Base-by-base conservation (phyloP, 352 stramenopile species). In the Globisporangium ultimum region DNA sequence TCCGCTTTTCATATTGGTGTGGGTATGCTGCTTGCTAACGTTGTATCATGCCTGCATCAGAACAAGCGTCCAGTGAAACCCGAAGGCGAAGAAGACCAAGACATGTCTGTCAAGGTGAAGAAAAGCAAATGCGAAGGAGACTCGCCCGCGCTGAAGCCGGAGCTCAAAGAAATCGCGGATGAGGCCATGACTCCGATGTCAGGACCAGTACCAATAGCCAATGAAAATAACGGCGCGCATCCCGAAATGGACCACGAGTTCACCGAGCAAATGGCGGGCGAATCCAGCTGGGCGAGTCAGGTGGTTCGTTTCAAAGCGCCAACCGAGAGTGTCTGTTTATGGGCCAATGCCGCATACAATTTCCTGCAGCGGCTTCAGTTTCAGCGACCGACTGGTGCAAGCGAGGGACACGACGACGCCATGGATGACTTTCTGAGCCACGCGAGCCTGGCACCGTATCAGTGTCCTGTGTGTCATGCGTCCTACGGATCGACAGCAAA, bases 271-370 rank as follows among this genome's bases (percentile, higher is more conserved):
- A 70, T 65, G 32, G 61, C 54, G 51, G 64, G 56, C 28, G 63
- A 51, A 28, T 66, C 62, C 41, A 56, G 58, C 24, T 78, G 70
- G 70, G 70, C 60, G 22, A 55, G 38, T 4, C 60, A 75, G 50
- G 54, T 53, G 10, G 66, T 63, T 53, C 76, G 74, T 2, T 91
- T 91, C 64, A 72, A 74, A 21, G 67, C 66, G 28, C 78, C 78
- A 10, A 88, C 65, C 17, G 70, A 73, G 18, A 60, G 68, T 3
- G 45, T 89, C 1, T 88, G 81, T 53, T 54, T 91, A 45, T 91
- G 81, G 80, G 76, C 81, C 6, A 91, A 91, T 48, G 81, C 78
- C 14, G 81, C 81, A 38, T 91, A 83, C 63, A 84, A 89, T 51
- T 82, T 88, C 41, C 71, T 91, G 10, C 71, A 79, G 45, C 74